Base-by-base conservation (phyloP, 371 early-diverging fungal species). In the Lichtheimia ornata region DNA sequence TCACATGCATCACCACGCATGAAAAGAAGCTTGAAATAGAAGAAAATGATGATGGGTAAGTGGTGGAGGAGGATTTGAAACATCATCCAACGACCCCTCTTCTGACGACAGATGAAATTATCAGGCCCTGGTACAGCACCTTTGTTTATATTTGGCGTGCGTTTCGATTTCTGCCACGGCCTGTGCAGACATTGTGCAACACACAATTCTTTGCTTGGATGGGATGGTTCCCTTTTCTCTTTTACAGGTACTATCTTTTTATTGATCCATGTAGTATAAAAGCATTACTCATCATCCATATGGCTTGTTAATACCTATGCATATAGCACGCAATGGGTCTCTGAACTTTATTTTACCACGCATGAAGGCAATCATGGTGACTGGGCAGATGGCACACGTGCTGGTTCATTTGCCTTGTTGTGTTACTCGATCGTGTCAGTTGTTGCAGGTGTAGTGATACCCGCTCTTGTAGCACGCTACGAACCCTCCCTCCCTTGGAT, bases 151-250 rank as follows among this genome's bases (percentile, higher is more conserved):
- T 88, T 43, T 82, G 83, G 81, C 73, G 73, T 53, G 88, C 86
- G 2, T 81, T 87, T 54, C 71, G 84, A 43, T 70, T 65, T 28
- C 63, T 92, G 20, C 91, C 93, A 0, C 61, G 43, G 11, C 82
- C 88, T 9, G 76, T 92, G 5, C 86, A 87, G 57, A 66, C 77
- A 45, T 69, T 94, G 22, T 92, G 92, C 63, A 86, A 88, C 56
- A 86, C 89, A 0, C 94, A 94, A 57, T 88, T 94, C 67, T 91
- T 88, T 73, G 87, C 88, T 12, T 94, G 93, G 93, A 82, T 92
- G 84, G 93, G 90, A n/a, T 91, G 92, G 90, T 94, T 94, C 64
- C 91, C 93, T 0, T 87, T 84, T 57, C 61, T 87, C 47, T 84
- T 87, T 52, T 87, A 85, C 67, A 81, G 77, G 64, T 74, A 71